Base-by-base conservation (phyloP, 2,329 filamentous ascomycete genomes). In the Raffaelea deltoideospora region DNA sequence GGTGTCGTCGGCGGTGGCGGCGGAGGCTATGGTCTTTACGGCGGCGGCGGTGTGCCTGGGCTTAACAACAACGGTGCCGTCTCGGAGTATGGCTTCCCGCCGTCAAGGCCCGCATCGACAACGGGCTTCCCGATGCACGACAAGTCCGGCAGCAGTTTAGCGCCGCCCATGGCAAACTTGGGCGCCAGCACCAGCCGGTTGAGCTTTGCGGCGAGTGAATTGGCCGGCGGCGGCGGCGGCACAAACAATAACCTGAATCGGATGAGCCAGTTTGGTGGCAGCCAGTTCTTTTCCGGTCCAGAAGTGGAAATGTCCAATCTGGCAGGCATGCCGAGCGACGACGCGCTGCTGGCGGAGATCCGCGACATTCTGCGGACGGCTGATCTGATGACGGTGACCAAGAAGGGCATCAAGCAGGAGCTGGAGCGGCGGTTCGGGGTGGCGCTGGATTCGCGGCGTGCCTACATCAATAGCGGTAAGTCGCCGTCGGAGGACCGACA, bases 371-470 rank as follows among this genome's bases (percentile, higher is more conserved):
- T 98, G 43, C 73, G 78, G 48, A 92, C 81, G 11, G 87, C 86
- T 2, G 90, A 98, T 60, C 63, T 98, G 52, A 98, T 98, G 90
- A 87, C 75, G 5, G 84, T 98, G 31, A 98, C 90, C 46, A 98
- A 98, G 76, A 98, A 98, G 74, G 85, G 82, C 49, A 82, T 98
- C 59, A 96, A 96, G 69, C 62, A 73, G 47, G 90, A 98, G 63
- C 63, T 98, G 40, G 90, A 98, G 67, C 75, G 76, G 51, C 73
- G 87, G 43, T 98, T 98, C 52, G 83, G 82, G 43, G 77, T 93
- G 44, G 73, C 77, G 41, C 69, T 98, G 41, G 87, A 96, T 54
- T 67, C 76, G 37, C 92, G 84, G 69, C 79, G 87, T 58, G 76
- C 83, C 40, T 98, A 95, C 59, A 96, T 98, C 54, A 87, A 86